These are phyloP conservation scores for Cryphonectria parasitica DNA, from an alignment of 2,329 filamentous ascomycete species.

Conservation along the genomic window DNA sequence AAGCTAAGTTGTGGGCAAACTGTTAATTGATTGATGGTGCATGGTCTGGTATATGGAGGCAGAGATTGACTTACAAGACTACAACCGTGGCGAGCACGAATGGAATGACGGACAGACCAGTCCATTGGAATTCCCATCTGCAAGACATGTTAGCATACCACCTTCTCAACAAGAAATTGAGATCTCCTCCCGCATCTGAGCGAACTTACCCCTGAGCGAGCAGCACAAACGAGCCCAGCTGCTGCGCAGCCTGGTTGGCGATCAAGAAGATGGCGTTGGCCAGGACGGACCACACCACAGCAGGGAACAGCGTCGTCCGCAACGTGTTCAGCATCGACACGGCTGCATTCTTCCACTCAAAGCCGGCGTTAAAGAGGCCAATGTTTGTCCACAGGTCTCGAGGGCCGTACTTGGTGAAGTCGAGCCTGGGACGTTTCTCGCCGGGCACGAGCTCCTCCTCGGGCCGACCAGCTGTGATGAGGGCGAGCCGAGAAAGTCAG, in stretches of 20 bases:
- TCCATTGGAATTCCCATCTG: slow-evolving; percentile 36
- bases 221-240: slow-evolving; percentile 34
- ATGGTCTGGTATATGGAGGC: not conserved
- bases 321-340: slow-evolving; percentile 36
- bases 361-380: slow-evolving; percentile 38
- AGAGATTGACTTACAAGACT: slow-evolving; percentile 26
- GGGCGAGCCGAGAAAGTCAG: not conserved
- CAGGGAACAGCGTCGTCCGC: slow-evolving; percentile 40
- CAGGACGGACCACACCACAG: slow-evolving; percentile 40
- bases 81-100: slow-evolving; percentile 32
- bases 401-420: slow-evolving; percentile 34
- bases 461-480: slow-evolving; percentile 30
- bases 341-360: slow-evolving; percentile 35
- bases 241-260: slow-evolving; percentile 36
- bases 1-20: slow-evolving; percentile 16
- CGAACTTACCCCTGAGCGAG: slow-evolving; percentile 33
- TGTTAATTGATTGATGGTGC: not conserved
- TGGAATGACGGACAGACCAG: slow-evolving; percentile 36
- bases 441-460: slow-evolving; percentile 35
- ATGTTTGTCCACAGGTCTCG: slow-evolving; percentile 40
- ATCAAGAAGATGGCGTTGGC: slow-evolving; percentile 38
- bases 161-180: not conserved
- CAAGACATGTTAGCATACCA: not conserved
- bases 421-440: slow-evolving; percentile 36
- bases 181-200: not conserved